A percentile compares a stretch with the other conserved stretches of the same genome.
These are phyloP conservation scores for Nidularia pulvinata DNA, from an alignment of 768 basidiomycete genomes.

Conservation along the genomic window DNA sequence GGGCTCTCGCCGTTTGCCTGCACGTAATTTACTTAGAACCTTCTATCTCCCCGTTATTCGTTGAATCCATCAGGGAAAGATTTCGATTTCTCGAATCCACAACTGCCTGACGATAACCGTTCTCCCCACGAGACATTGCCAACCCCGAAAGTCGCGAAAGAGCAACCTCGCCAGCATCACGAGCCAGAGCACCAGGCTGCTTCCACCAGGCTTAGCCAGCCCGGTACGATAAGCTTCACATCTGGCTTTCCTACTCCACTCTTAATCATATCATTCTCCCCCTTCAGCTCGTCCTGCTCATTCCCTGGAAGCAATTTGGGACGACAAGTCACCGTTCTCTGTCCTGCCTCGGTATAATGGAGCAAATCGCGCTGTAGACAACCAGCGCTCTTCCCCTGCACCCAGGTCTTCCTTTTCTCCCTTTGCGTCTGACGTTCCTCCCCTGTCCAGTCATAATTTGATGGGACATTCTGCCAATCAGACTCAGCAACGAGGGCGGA, in stretches of 20 bases:
- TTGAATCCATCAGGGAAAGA: slow-evolving; percentile 66
- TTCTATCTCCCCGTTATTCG: slow-evolving; percentile 3
- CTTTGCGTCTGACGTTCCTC: slow-evolving; percentile 19
- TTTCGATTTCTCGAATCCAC: slow-evolving; percentile 78
- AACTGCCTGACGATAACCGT: slow-evolving; percentile 26
- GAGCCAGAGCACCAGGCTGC: slow-evolving; percentile 6
- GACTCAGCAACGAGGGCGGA: slow-evolving; percentile 38
- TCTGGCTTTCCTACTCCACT: background rate
- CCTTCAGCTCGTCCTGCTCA: slow-evolving; percentile 36
- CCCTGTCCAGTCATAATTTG: slow-evolving; percentile 24
- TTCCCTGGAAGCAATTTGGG: slow-evolving; percentile 79
- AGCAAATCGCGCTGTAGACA: slow-evolving; percentile 34
- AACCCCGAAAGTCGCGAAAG: slow-evolving; percentile 10
- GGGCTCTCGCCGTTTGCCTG: slow-evolving; percentile 7
- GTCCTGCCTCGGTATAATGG: slow-evolving; percentile 60
- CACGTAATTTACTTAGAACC: background rate
- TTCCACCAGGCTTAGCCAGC: slow-evolving; percentile 17
- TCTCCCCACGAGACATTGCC: slow-evolving; percentile 13
- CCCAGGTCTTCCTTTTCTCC: slow-evolving; percentile 37
- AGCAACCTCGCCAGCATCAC: slow-evolving; percentile 1
- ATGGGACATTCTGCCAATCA: slow-evolving; percentile 26
- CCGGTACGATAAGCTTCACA: slow-evolving; percentile 14
- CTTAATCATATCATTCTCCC: background rate
- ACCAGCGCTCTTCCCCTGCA: slow-evolving; percentile 26
- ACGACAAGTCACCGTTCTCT: slow-evolving; percentile 77